Evolutionary conservation across 1,284 basidiomycete species (phyloP), one percentile per base, ranked within the genome.

Genomic region (Leccinum ponderosum): DNA sequence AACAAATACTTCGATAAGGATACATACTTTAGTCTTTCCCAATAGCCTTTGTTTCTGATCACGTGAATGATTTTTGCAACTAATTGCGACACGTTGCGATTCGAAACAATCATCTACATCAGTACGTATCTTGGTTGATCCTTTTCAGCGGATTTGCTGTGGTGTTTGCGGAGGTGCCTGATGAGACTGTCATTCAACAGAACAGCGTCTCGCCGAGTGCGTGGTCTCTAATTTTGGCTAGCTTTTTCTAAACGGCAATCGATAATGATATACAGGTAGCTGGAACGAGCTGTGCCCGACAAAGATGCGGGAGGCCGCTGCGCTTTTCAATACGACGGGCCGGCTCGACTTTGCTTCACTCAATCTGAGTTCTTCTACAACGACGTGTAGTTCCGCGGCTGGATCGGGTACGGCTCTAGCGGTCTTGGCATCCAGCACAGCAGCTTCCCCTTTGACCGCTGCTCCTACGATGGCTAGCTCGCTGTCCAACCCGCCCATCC

Each of bases 131-230:
- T 37, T 25, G 1, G 2, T 8, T 42, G 12, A n/a, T 48, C 25
- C 4, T 53, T 4, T 56, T 52, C n/a, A 73, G 72, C 12, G 73
- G 74, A 9, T 75, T 76, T 57, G 73, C 70, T 48, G 69, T 71
- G 27, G 57, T 72, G 9, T 56, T 74, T 62, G 74, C 73, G 0
- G 74, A 75, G 60, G 61, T 66, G 0, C 60, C 66, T 20, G 56
- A 65, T 27, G 31, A 22, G 1, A 57, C 71, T 42, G 60, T 67
- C n/a, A 3, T 51, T 20, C 63, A 72, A 33, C 66, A 75, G 39
- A 62, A 63, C 9, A 42, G 25, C 8, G 52, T 58, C 25, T 6
- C 65, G 6, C 70, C 73, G 6, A 55, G 71, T 74, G 50, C 55
- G 70, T 66, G 1, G 8, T 42, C 15, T 12, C 25, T 7, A 6